Base-by-base conservation (phyloP, 169 alveolate genomes). In the Plasmodium fragile region DNA sequence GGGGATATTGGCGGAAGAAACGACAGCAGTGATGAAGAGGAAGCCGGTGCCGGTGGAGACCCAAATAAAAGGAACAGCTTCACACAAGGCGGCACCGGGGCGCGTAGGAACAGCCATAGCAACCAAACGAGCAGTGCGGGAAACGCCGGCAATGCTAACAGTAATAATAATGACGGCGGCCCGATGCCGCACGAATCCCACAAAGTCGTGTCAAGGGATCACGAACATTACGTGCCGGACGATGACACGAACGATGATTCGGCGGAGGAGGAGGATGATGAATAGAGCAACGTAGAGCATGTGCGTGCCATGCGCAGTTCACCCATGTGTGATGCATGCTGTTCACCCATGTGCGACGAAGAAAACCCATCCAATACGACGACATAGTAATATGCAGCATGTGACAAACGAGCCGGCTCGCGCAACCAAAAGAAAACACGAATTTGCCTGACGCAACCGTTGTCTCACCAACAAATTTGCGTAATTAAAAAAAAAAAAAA, bases 1-100 rank as follows among this genome's bases (percentile, higher is more conserved):
- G 98, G 97, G 28, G 98, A 97, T 43, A 70, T 97, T 13, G 93
- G 95, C 49, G 95, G 92, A 13, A 83, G 94, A 32, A 94, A 92
- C 45, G 97, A 96, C 18, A 93, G 97, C 41, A 94, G 95, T 16
- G 98, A 97, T 45, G 98, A 96, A 22, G 98, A 96, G 70, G 98
- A 96, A 78, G 96, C 93, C 22, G 70, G 75, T 39, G 95, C 94
- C 11, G 92, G 94, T 8, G 96, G 65, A 32, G 65, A 82, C 30
- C 45, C 28, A 7, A 69, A 65, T 28, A 65, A 3, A 65, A 65
- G 75, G n/a, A 65, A 28, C 36, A 65, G 18, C 36, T 5, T 28
- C 36, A n/a, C 11, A 4, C 75, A 7, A 8, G 75, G 75, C 4
- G 75, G 41, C 30, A 22, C 18, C 39, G 32, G 41, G 36, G 32